Conservation (phyloP, 805 yeast species). For the Citeromyces nyonsensis region DNA sequence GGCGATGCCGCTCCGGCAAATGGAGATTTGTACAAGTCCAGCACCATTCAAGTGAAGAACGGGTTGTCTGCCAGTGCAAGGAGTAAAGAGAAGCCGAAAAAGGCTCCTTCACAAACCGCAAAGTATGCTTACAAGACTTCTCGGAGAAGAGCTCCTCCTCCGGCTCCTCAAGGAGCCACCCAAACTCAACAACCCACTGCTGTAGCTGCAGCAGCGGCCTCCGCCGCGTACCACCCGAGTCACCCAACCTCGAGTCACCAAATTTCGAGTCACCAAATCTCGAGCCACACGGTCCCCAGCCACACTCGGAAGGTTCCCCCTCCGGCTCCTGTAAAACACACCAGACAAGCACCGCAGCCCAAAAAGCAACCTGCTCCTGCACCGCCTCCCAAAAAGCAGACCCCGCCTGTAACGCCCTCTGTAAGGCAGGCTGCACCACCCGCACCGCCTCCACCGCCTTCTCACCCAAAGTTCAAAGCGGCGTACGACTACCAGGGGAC, state of each 20-base stretch:
- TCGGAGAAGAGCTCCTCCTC: conserved; percentile 6
- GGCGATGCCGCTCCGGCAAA: conserved; percentile 48
- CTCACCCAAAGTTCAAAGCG: conserved; percentile 54
- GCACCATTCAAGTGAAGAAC: conserved; percentile 63
- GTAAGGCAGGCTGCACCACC: conserved; percentile 27
- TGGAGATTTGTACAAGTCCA: conserved; percentile 76
- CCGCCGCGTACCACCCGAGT: conserved; percentile 4
- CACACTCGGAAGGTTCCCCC: conserved; percentile 2
- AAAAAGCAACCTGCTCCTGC: conserved; percentile 9
- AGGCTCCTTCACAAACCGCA: conserved; percentile 9
- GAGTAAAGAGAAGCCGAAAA: conserved; percentile 68
- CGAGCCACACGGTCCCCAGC: too few relatives aligned
- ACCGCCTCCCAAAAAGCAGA: conserved; percentile 15
- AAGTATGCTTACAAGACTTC: conserved; percentile 1
- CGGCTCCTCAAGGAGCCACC: conserved; percentile 11
- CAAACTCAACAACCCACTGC: conserved; percentile 14
- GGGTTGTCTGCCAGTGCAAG: conserved; percentile 64
- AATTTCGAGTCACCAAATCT: too few relatives aligned
- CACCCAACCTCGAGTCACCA: too few relatives aligned
- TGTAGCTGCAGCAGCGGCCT: conserved; percentile 9
- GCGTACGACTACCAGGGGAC: conserved; percentile 82
- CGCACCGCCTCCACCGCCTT: conserved; percentile 55
- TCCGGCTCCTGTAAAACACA: conserved; percentile 2
- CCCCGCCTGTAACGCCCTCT: conserved; percentile 22
- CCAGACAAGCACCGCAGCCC: conserved; percentile 4